A percentile compares a stretch with the other conserved stretches of the same genome.
phyloP scores from a whole-genome alignment of 2,329 filamentous ascomycete species.

The Lecanicillium sp. region DNA sequence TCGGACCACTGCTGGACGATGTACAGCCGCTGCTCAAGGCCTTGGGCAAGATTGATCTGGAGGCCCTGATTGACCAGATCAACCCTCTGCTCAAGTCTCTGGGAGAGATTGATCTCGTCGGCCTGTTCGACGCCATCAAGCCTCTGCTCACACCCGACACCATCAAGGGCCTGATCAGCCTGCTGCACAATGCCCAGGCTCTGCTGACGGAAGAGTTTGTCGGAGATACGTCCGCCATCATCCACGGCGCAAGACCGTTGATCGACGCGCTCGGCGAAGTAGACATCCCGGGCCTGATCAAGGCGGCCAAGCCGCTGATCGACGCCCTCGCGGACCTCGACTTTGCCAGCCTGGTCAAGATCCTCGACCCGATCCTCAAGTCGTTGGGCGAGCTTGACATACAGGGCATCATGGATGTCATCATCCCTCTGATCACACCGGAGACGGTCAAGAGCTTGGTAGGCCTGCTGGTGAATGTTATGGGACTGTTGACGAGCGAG shows the following conservation, averaged over 20 bases:
- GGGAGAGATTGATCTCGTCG: conserved; percentile 31
- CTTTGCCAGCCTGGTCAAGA: conserved; percentile 18
- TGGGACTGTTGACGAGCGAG: conserved; percentile 25
- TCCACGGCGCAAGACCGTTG: conserved; percentile 27
- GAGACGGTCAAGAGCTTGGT: conserved; percentile 28
- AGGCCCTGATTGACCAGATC: conserved; percentile 25
- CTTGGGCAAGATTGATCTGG: conserved; percentile 14
- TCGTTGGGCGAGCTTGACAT: conserved; percentile 20
- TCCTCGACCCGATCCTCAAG: conserved; percentile 23
- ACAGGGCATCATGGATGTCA: conserved; percentile 23
- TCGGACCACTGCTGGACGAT: conserved; percentile 4
- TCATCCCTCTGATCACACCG: conserved; percentile 33
- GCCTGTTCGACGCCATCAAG: conserved; percentile 11
- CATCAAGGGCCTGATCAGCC: conserved; percentile 24
- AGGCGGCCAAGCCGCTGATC: conserved; percentile 22
- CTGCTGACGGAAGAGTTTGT: conserved; percentile 23
- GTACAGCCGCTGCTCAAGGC: conserved; percentile 36
- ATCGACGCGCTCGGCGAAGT: conserved; percentile 25
- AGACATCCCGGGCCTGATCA: conserved; percentile 25
- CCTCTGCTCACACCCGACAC: conserved; percentile 26
- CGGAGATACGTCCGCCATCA: conserved; percentile 21
- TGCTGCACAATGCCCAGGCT: conserved; percentile 26
- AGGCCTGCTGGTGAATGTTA: conserved; percentile 29
- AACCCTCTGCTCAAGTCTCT: conserved; percentile 22
- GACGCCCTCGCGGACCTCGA: conserved; percentile 22